Evolutionary conservation across 805 yeast species (phyloP).

Genomic region (Sugiyamaella lignohabitans): DNA sequence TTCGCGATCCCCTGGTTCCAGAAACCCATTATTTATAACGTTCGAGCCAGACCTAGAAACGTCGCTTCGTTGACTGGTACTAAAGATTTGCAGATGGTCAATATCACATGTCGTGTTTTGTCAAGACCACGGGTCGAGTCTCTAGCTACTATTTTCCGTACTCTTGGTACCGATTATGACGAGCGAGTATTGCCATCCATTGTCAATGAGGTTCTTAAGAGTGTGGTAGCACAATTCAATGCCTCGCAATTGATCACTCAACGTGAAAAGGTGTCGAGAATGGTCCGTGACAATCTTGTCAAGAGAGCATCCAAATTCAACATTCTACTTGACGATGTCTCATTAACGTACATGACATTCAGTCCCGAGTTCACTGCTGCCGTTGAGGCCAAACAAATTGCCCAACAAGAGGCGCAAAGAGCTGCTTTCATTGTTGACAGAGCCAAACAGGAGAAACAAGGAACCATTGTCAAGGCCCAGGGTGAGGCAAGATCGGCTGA

Average conservation of each 20-base stretch:
- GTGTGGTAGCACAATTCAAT: slow-evolving; percentile 97
- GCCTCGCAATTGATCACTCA: slow-evolving; percentile 98
- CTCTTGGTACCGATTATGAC: slow-evolving; percentile 91
- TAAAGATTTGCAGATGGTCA: slow-evolving; percentile 97
- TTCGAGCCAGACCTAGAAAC: slow-evolving; percentile 94
- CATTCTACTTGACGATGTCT: slow-evolving; percentile 86
- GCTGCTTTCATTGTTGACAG: slow-evolving; percentile 96
- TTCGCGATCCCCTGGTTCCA: slow-evolving; percentile 91
- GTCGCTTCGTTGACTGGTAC: slow-evolving; percentile 96
- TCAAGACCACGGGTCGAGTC: slow-evolving; percentile 77
- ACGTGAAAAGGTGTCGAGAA: slow-evolving; percentile 88
- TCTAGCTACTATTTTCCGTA: slow-evolving; percentile 81
- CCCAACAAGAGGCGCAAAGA: slow-evolving; percentile 98
- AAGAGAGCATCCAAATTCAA: slow-evolving; percentile 90
- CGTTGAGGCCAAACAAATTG: slow-evolving; percentile 97
- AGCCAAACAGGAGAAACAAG: slow-evolving; percentile 96
- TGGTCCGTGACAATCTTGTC: slow-evolving; percentile 83
- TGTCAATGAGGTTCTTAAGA: slow-evolving; percentile 92
- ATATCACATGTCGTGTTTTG: slow-evolving; percentile 96
- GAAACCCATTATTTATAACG: slow-evolving; percentile 86
- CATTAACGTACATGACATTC: slow-evolving; percentile 93
- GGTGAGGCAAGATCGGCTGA: slow-evolving; percentile 99
- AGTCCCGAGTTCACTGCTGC: slow-evolving; percentile 97
- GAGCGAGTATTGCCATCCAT: slow-evolving; percentile 97
- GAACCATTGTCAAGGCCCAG: slow-evolving; percentile 90